Base-by-base conservation (phyloP, 1,284 basidiomycete species). In the Cryptococcus wingfieldii region DNA sequence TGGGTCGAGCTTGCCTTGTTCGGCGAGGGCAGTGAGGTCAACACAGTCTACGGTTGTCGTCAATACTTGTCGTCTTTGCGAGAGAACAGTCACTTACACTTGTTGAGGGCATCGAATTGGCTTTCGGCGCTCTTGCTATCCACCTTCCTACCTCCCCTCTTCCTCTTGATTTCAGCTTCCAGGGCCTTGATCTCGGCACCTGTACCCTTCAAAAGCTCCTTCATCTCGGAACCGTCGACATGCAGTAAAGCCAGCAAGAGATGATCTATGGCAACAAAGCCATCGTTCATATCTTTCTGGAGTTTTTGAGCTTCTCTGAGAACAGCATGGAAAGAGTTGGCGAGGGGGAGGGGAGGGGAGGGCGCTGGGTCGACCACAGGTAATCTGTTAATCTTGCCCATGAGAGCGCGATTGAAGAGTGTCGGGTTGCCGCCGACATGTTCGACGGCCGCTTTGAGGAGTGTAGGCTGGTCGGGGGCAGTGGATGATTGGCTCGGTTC, bases 231-330 rank as follows among this genome's bases (percentile, higher is more conserved):
- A 27, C 63, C 64, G 50, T 76, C 64, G 53, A 79, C 78, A 60
- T 79, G 86, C 60, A 90, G 70, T 48, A 93, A 82, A 1, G 89
- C 90, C 46, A 88, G 78, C 31, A 90, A 70, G 31, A 90, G 76
- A 69, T 85, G 88, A 65, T 98, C 94, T 72, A 96, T 88, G 0
- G 94, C 93, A 59, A 98, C 88, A 76, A 88, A 97, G 6, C 88
- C 86, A 75, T 97, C 95, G 72, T 91, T 88, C 66, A 82, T 79
- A 28, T 85, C 88, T 76, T 91, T 91, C 70, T 89, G 88, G 9
- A 90, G 78, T 18, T 80, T 81, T 60, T 90, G 87, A 0, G 93
- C 90, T 62, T 90, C 88, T 19, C 86, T 83, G 27, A 96, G 76
- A 45, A 92, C 83, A 67, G 87, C 86, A 62, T 83, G 70, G 12